Evolutionary conservation across 1,284 basidiomycete genomes (phyloP).

Genomic region (Fomitopsis betulina): DNA sequence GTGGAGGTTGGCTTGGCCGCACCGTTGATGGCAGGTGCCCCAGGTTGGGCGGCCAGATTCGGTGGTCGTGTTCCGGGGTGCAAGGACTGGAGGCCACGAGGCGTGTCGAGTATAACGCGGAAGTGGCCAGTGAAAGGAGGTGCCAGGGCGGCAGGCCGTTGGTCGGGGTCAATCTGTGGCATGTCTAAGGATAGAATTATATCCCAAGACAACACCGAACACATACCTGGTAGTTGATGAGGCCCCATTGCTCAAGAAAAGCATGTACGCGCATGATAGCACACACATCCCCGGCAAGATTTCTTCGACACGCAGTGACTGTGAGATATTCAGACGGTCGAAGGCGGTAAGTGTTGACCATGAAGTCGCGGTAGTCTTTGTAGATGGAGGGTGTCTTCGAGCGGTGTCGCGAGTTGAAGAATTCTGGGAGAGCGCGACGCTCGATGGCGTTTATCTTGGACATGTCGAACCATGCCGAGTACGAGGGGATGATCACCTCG

Average conservation of each 20-base stretch:
- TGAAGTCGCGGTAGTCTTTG: constrained; percentile 99
- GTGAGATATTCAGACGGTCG: constrained; percentile 96
- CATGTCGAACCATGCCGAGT: constrained; percentile 98
- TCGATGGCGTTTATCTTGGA: constrained; percentile 91
- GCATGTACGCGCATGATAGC: constrained; percentile 99
- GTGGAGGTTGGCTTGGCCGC: constrained; percentile 37
- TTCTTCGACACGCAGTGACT: constrained; percentile 93
- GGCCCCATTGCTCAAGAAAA: constrained; percentile 98
- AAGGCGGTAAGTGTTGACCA: constrained; percentile 97
- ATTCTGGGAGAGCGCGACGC: constrained; percentile 91
- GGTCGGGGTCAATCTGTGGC: constrained; percentile 90
- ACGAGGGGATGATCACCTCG: constrained; percentile 95
- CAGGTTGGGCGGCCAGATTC: constrained; percentile 37
- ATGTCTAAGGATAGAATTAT: background rate
- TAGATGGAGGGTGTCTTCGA: constrained; percentile 97
- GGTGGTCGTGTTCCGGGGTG: constrained; percentile 83
- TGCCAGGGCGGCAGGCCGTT: constrained; percentile 88
- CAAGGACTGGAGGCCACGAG: constrained; percentile 91
- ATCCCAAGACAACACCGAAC: background rate
- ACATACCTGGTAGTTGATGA: constrained; percentile 96
- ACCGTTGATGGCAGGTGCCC: constrained; percentile 45
- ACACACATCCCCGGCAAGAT: constrained; percentile 97
- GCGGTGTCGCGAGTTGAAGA: constrained; percentile 95
- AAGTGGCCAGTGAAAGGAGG: constrained; percentile 99
- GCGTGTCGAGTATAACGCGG: constrained; percentile 95